phyloP scores from a whole-genome alignment of 768 basidiomycete species.

The Lactarius psammicola region DNA sequence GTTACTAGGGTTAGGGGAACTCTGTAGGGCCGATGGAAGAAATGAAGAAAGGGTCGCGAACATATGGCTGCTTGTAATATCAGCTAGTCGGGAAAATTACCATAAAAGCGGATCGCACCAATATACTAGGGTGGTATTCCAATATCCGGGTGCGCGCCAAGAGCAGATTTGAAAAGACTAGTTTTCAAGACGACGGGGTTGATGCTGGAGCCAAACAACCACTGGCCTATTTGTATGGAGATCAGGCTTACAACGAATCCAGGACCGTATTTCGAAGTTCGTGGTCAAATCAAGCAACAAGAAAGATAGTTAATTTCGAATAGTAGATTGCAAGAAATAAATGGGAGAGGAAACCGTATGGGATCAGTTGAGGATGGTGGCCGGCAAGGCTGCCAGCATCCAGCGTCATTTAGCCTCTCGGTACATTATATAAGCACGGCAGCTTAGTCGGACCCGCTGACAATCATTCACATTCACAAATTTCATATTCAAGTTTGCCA shows the following conservation, averaged over 20 bases:
- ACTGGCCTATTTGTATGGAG: neutral
- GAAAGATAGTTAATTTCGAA: neutral
- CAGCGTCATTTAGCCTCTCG: constrained; percentile 3
- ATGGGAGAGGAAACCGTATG: neutral
- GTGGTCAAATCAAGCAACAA: neutral
- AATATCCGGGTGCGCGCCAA: neutral
- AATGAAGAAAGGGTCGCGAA: constrained; percentile 25
- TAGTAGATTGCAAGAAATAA: constrained; percentile 6
- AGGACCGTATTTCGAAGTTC: neutral
- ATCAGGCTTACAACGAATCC: neutral
- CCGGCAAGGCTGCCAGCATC: neutral
- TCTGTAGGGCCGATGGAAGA: constrained; percentile 23
- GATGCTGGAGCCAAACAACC: neutral
- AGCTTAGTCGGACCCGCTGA: too few species aligned
- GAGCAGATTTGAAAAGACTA: neutral
- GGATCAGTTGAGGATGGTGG: neutral
- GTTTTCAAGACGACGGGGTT: constrained; percentile 15
- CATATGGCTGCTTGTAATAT: constrained; percentile 16
- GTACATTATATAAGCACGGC: neutral
- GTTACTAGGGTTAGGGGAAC: constrained; percentile 22
- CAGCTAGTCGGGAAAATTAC: neutral
- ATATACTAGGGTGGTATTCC: neutral
- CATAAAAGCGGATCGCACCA: constrained; percentile 5
- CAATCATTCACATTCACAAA: too few species aligned
- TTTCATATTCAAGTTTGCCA: too few species aligned